Evolutionary conservation across 139 green algal species (phyloP).

Genomic region (Picochlorum sp.): DNA sequence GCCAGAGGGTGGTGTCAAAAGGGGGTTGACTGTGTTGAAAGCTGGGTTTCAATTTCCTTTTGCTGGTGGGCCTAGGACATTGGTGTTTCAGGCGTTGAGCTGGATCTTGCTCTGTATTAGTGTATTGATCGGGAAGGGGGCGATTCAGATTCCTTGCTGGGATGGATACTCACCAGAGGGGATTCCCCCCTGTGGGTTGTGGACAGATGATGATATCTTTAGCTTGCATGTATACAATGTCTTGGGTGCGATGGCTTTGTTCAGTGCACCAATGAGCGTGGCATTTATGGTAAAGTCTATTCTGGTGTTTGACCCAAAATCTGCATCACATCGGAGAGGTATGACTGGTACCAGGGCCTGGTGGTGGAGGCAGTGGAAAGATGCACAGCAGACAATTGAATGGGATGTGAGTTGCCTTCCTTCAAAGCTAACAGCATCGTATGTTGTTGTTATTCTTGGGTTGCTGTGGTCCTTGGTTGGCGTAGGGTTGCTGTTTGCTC

Average conservation of each 20-base stretch:
- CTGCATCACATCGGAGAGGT: neutral
- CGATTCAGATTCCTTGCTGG: neutral
- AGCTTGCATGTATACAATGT: neutral
- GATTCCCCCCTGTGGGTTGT: too few relatives aligned
- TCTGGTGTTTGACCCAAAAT: slow-evolving; percentile 36
- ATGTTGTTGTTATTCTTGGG: slow-evolving; percentile 31
- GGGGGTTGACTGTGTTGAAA: too few relatives aligned
- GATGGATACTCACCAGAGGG: too few relatives aligned
- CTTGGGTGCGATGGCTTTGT: neutral
- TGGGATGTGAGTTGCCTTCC: slow-evolving; percentile 24
- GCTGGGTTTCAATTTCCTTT: neutral
- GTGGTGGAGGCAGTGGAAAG: neutral
- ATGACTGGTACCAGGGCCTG: neutral
- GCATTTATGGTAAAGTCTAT: slow-evolving; percentile 46
- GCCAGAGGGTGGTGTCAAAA: too few relatives aligned
- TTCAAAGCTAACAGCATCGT: slow-evolving; percentile 12
- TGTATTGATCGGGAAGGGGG: neutral
- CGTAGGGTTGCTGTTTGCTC: slow-evolving; percentile 26
- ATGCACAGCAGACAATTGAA: neutral
- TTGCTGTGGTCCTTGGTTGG: slow-evolving; percentile 40
- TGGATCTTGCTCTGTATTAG: slow-evolving; percentile 15
- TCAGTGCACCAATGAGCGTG: slow-evolving; percentile 17
- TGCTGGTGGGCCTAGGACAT: slow-evolving; percentile 22
- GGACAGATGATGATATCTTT: too few relatives aligned
- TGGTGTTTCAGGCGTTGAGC: slow-evolving; percentile 39